Evolutionary conservation across 768 basidiomycete genomes (phyloP).

Genomic region (Mycena kentingensis): DNA sequence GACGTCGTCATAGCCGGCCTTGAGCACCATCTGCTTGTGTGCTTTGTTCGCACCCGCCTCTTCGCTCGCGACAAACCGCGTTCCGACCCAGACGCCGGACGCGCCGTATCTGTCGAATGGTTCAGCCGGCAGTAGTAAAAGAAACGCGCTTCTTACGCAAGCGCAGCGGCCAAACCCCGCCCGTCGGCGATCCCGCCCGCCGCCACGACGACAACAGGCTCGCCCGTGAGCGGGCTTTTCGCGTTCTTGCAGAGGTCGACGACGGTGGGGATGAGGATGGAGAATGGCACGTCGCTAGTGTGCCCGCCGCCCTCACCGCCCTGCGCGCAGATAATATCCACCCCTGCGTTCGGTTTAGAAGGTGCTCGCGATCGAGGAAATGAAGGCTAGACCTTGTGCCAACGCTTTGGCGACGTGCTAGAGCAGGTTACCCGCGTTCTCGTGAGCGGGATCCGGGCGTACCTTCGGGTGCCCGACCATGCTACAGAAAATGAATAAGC

Average conservation of each 20-base stretch:
- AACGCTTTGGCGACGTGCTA: conserved; percentile 77
- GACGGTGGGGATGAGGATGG: conserved; percentile 78
- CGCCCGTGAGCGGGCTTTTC: conserved; percentile 76
- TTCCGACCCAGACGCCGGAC: conserved; percentile 85
- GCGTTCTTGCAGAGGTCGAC: conserved; percentile 74
- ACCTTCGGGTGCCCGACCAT: conserved; percentile 89
- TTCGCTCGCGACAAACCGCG: conserved; percentile 79
- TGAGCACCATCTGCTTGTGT: conserved; percentile 69
- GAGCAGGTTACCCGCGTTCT: conserved; percentile 2
- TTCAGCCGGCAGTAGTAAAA: neutral
- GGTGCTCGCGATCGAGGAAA: neutral
- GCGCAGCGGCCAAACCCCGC: conserved; percentile 73
- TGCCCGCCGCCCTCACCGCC: conserved; percentile 89
- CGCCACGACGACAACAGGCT: conserved; percentile 76
- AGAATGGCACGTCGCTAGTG: conserved; percentile 81
- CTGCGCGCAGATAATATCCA: conserved; percentile 88
- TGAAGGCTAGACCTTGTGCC: conserved; percentile 52
- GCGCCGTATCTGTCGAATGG: conserved; percentile 65
- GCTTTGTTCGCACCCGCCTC: conserved; percentile 78
- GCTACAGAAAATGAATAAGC: conserved; percentile 37
- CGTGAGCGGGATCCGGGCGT: conserved; percentile 6
- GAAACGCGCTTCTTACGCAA: conserved; percentile 47
- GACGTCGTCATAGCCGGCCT: conserved; percentile 76
- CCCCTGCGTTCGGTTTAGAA: conserved; percentile 45
- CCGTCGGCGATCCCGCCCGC: conserved; percentile 87